A percentile compares a stretch with the other conserved stretches of the same genome.
Evolutionary conservation across 306 rosid species (phyloP).

Genomic region (Malus orientalis): DNA sequence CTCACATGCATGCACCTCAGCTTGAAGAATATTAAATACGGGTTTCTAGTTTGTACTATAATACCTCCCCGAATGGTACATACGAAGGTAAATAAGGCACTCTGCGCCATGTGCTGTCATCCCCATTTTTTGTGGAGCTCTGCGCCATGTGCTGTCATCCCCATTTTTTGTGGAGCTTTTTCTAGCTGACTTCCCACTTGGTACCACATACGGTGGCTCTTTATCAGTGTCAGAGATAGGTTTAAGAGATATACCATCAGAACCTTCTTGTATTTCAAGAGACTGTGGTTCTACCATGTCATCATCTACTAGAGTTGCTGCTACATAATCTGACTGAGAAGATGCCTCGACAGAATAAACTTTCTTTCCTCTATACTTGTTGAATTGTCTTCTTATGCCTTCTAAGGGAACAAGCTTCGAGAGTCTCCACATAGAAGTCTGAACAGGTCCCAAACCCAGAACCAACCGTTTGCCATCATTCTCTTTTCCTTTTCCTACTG

Average conservation of each 20-base stretch:
- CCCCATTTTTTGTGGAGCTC: constrained; percentile 36
- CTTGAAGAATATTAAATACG: not conserved
- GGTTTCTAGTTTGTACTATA: not conserved
- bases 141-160: constrained; percentile 59
- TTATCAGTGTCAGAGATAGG: constrained; percentile 56
- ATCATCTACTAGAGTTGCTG: constrained; percentile 52
- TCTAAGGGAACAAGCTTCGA: constrained; percentile 89
- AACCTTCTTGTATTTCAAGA: constrained; percentile 88
- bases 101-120: constrained; percentile 57
- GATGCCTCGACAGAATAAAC: constrained; percentile 32
- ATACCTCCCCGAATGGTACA: constrained; percentile 94
- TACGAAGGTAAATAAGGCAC: constrained; percentile 94
- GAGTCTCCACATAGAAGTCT: constrained; percentile 86
- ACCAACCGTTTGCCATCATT: constrained; percentile 71
- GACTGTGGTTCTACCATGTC: constrained; percentile 71
- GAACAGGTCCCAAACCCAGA: constrained; percentile 94
- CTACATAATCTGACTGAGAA: constrained; percentile 45
- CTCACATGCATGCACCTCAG: not conserved
- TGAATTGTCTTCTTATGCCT: constrained; percentile 58
- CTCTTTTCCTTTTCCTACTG: constrained; percentile 40
- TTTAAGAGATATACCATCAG: constrained; percentile 89
- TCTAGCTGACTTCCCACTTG: constrained; percentile 42
- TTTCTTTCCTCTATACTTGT: constrained; percentile 39
- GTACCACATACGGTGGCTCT: constrained; percentile 29
- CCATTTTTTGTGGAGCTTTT: constrained; percentile 30